Evolutionary conservation across 129 eudicot genomes (phyloP).

Genomic region (Scalesia atractyloides): DNA sequence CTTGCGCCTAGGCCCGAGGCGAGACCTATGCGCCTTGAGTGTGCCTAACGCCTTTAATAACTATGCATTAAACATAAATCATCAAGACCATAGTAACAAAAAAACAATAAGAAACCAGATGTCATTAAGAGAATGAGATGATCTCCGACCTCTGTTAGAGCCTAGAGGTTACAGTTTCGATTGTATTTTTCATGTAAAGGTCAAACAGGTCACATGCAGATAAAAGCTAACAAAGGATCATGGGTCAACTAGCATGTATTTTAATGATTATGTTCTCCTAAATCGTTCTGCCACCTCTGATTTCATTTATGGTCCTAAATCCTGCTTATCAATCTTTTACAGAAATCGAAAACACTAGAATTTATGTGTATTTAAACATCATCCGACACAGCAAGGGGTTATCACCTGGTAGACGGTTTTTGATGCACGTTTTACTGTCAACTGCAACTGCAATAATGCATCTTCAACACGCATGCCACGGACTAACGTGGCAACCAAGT

Average conservation of each 20-base stretch:
- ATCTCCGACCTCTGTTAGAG: background rate
- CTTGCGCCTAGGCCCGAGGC: too few relatives aligned
- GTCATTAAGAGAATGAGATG: background rate
- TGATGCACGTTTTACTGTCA: conserved; percentile 86
- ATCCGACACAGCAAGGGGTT: background rate
- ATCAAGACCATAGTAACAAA: conserved; percentile 9
- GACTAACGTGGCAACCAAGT: conserved; percentile 90
- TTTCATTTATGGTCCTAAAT: background rate
- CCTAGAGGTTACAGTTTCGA: background rate
- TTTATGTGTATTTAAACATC: background rate
- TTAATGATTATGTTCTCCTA: background rate
- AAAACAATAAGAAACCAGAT: conserved; percentile 14
- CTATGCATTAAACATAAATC: background rate
- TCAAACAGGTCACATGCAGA: background rate
- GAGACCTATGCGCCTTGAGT: too few relatives aligned
- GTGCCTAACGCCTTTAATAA: too few relatives aligned
- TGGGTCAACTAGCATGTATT: background rate
- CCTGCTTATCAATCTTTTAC: conserved; percentile 8
- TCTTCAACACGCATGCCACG: conserved; percentile 99
- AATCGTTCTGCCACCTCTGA: conserved; percentile 11
- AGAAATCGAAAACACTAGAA: background rate
- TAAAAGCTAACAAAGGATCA: background rate
- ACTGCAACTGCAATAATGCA: conserved; percentile 94
- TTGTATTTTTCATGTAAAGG: background rate
- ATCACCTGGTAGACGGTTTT: conserved; percentile 95